Evolutionary conservation across 2,329 filamentous ascomycete species (phyloP).

Genomic region (Gaeumannomyces tritici): DNA sequence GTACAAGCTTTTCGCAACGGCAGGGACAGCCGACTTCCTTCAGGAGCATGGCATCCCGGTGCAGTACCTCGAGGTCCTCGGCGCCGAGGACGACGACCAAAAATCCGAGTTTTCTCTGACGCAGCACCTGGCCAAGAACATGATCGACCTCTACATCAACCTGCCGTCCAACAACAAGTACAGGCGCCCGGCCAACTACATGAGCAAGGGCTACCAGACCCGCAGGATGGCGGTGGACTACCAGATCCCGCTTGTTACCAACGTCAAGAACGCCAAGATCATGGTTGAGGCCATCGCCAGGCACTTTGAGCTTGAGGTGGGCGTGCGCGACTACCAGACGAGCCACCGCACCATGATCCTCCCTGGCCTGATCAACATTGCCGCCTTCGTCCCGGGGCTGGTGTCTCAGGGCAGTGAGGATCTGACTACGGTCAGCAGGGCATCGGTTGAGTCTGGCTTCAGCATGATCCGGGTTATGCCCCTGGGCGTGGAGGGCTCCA

Average conservation of each 20-base stretch:
- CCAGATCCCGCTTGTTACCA: conserved; percentile 93
- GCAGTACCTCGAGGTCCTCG: conserved; percentile 85
- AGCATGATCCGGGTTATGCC: conserved; percentile 76
- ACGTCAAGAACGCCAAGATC: conserved; percentile 98
- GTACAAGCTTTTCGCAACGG: conserved; percentile 92
- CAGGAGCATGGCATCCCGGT: conserved; percentile 87
- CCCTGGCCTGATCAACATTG: conserved; percentile 68
- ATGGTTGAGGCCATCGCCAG: conserved; percentile 88
- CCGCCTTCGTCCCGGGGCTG: conserved; percentile 70
- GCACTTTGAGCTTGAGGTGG: conserved; percentile 76
- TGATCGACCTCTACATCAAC: conserved; percentile 98
- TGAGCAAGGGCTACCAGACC: conserved; percentile 95
- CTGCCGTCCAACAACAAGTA: conserved; percentile 98
- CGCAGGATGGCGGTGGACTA: conserved; percentile 96
- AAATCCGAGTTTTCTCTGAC: conserved; percentile 95
- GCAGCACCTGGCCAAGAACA: conserved; percentile 91
- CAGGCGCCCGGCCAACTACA: conserved; percentile 92
- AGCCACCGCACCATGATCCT: conserved; percentile 70
- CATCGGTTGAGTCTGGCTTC: conserved; percentile 66
- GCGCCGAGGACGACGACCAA: conserved; percentile 68
- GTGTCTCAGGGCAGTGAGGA: conserved; percentile 55
- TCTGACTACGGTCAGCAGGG: conserved; percentile 60
- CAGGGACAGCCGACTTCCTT: conserved; percentile 92
- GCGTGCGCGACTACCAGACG: conserved; percentile 81
- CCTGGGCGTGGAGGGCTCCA: conserved; percentile 60